Evolutionary conservation across 306 rosid species (phyloP), one percentile per base, ranked within the genome.

Genomic region (Notholithocarpus densiflorus): DNA sequence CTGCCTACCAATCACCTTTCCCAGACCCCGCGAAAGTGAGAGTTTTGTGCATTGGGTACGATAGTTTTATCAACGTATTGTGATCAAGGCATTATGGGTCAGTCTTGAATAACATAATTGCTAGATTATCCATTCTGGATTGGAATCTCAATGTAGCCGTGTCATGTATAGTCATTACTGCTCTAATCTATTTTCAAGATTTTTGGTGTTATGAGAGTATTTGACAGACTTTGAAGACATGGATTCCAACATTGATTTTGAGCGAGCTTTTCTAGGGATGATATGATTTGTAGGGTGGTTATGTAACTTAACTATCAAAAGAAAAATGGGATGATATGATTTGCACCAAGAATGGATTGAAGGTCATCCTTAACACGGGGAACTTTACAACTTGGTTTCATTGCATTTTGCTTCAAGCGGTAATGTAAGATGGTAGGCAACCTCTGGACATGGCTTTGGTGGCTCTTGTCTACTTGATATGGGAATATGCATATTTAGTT

Each of bases 231-330:
- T 75, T 78, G 73, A 76, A 76, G 71, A 26, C 62, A 21, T 29
- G 40, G 62, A 23, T 69, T 51, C n/a, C 15, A 6, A 20, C 52
- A 20, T 76, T 75, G 76, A 52, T 68, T 19, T 32, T 24, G n/a
- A 69, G 80, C 68, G 81, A 74, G 73, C 71, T 76, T 85, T 75
- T 80, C 73, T 52, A 59, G 78, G 78, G 26, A 21, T 80, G 54
- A 43, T 75, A 68, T 75, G 68, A 8, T 80, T 34, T 68, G 74
- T 73, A 72, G 77, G 45, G 45, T 40, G 45, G 12, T 40, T 40
- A 40, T 40, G 45, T 40, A 40, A 40, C 45, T 8, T 40, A 40
- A 40, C 45, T 40, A 40, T 40, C 45, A 40, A 40, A 7, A 40
- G 45, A 40, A 40, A 40, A 40, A 40, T 40, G 78, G 78, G 26